phyloP scores from a whole-genome alignment of 2,329 filamentous ascomycete genomes.

The Hypoxylon sp. region DNA sequence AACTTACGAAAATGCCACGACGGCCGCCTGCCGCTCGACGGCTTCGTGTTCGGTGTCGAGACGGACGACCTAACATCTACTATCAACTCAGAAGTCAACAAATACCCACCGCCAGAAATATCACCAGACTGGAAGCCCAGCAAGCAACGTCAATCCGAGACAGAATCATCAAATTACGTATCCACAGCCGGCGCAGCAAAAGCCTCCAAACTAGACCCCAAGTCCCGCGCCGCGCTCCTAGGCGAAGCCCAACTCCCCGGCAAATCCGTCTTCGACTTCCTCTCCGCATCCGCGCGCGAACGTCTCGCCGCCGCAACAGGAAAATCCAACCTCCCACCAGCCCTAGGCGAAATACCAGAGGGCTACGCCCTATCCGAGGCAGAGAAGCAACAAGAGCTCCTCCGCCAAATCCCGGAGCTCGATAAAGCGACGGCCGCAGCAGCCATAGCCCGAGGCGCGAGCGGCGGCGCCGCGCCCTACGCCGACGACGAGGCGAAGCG shows the following conservation, averaged over 20 bases:
- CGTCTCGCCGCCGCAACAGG: constrained; percentile 82
- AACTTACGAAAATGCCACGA: constrained; percentile 82
- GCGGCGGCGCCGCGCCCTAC: constrained; percentile 79
- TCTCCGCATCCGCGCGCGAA: constrained; percentile 82
- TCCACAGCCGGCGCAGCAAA: constrained; percentile 85
- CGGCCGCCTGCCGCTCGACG: constrained; percentile 81
- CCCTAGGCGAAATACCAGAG: constrained; percentile 78
- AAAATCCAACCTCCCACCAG: constrained; percentile 80
- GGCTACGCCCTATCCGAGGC: constrained; percentile 73
- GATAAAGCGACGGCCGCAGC: constrained; percentile 76
- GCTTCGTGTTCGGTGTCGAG: constrained; percentile 78
- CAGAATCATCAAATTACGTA: constrained; percentile 59
- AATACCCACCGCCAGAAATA: constrained; percentile 75
- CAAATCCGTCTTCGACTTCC: constrained; percentile 95
- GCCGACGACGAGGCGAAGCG: constrained; percentile 84
- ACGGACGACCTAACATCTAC: constrained; percentile 62
- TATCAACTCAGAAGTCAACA: constrained; percentile 56
- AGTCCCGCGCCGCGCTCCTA: constrained; percentile 80
- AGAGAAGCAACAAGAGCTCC: constrained; percentile 70
- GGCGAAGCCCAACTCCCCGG: constrained; percentile 86
- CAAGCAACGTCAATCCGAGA: constrained; percentile 58
- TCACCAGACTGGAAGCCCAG: constrained; percentile 80
- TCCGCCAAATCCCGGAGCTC: constrained; percentile 71
- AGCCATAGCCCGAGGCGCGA: constrained; percentile 74
- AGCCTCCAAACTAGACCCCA: constrained; percentile 79